phyloP scores from a whole-genome alignment of 2,329 filamentous ascomycete genomes.

The Thelonectria rubi region DNA sequence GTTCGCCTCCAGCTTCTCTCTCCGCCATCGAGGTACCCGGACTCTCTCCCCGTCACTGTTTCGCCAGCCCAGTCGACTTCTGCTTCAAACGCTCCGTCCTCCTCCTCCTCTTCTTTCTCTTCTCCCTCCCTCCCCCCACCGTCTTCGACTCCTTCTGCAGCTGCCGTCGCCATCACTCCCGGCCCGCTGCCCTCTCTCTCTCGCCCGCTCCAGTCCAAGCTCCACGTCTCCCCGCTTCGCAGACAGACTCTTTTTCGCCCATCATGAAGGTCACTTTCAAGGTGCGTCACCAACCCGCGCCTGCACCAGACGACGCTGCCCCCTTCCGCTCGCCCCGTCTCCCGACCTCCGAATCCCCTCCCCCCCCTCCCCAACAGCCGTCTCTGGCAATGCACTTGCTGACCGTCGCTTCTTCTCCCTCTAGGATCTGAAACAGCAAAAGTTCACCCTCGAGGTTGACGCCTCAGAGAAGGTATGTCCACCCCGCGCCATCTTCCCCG shows the following conservation, averaged over 20 bases:
- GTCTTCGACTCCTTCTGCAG: slow-evolving; percentile 14
- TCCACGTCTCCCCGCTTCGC: slow-evolving; percentile 38
- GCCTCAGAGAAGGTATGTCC: slow-evolving; percentile 85
- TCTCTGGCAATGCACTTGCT: slow-evolving; percentile 13
- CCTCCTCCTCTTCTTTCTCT: slow-evolving; percentile 15
- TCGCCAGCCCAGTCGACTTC: slow-evolving; percentile 35
- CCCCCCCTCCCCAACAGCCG: neutral
- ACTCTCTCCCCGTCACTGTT: slow-evolving; percentile 34
- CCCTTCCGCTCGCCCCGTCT: neutral
- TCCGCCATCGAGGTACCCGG: neutral
- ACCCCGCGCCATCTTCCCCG: slow-evolving; percentile 43
- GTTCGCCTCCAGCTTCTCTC: too few species aligned
- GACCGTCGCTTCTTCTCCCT: slow-evolving; percentile 17
- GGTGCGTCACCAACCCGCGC: slow-evolving; percentile 52
- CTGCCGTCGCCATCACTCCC: slow-evolving; percentile 10
- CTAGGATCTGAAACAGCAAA: slow-evolving; percentile 97
- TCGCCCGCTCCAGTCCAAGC: slow-evolving; percentile 20
- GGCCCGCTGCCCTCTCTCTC: slow-evolving; percentile 9
- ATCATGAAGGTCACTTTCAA: slow-evolving; percentile 76
- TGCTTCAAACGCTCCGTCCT: slow-evolving; percentile 21
- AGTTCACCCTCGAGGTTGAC: slow-evolving; percentile 96
- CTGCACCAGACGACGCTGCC: slow-evolving; percentile 6
- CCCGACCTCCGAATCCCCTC: neutral
- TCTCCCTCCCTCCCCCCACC: slow-evolving; percentile 14
- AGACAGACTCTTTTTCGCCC: slow-evolving; percentile 50